These are phyloP conservation scores for Saturnispora sanitii DNA, from an alignment of 805 yeast genomes.

Conservation along the genomic window DNA sequence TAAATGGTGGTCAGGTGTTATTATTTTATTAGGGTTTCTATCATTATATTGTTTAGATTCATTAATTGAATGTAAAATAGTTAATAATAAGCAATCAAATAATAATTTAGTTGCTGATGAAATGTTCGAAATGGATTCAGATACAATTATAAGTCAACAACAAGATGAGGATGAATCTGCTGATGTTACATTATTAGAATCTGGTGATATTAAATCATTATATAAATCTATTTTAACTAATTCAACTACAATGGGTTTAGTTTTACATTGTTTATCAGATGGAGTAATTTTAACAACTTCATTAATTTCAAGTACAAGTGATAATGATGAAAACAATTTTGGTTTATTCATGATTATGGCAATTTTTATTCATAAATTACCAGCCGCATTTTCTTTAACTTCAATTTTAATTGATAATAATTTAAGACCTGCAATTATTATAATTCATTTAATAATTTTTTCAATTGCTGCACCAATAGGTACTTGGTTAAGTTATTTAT, in stretches of 20 bases:
- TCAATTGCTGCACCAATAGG: conserved; percentile 53
- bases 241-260: conserved; percentile 49
- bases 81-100: too few species aligned
- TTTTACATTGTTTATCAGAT: conserved; percentile 61
- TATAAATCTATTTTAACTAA: conserved; percentile 28
- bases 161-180: neutral
- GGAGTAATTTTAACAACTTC: conserved; percentile 62
- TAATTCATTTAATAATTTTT: conserved; percentile 43
- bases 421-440: conserved; percentile 22
- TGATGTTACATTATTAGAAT: neutral
- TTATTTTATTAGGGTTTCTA: conserved; percentile 11
- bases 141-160: too few species aligned
- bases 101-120: neutral
- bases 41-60: too few species aligned
- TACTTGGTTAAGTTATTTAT: conserved; percentile 37
- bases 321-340: conserved; percentile 23
- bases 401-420: conserved; percentile 40
- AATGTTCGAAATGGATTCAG: neutral
- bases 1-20: conserved; percentile 6
- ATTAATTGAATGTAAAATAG: too few species aligned
- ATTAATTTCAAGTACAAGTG: conserved; percentile 20
- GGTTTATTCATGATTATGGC: conserved; percentile 42
- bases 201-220: neutral
- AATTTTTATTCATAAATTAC: conserved; percentile 61
- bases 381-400: conserved; percentile 60